A percentile compares a stretch with the other conserved stretches of the same genome.
These are phyloP conservation scores for Galeopsis tetrahit DNA, from an alignment of 257 asterid species.

Conservation along the genomic window DNA sequence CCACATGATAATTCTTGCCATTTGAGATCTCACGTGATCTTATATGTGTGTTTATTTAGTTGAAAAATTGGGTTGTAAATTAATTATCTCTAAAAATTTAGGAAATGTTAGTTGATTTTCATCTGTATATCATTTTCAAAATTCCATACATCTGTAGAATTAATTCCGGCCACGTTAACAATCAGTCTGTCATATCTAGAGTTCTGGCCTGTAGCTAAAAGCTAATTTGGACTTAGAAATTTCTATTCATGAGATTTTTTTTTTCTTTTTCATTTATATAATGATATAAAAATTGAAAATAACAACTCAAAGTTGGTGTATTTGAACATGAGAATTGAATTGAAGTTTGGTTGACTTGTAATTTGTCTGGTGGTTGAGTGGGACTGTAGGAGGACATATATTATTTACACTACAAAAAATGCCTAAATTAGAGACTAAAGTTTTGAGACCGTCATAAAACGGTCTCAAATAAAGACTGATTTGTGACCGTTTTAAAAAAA, in stretches of 20 bases:
- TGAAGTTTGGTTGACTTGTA: slow-evolving; percentile 14
- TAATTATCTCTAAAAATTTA: neutral
- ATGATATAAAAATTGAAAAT: neutral
- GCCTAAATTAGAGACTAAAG: no score
- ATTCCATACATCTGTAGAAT: neutral
- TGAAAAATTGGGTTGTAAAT: neutral
- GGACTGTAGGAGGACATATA: neutral
- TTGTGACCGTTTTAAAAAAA: no score
- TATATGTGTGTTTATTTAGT: no score
- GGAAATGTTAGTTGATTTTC: neutral
- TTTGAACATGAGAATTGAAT: neutral
- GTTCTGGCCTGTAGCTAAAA: neutral
- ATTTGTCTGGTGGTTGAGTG: slow-evolving; percentile 25
- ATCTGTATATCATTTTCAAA: no score
- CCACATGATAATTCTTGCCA: no score
- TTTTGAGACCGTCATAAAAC: no score
- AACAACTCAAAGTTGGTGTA: neutral
- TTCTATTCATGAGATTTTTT: neutral
- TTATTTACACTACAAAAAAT: no score
- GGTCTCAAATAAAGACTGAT: no score
- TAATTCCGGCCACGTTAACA: neutral
- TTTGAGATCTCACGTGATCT: no score
- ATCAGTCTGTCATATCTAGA: neutral
- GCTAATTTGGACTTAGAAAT: neutral
- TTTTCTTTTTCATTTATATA: neutral